Conservation (phyloP, 192 early-diverging fungal genomes). For the Backusella luteola region DNA sequence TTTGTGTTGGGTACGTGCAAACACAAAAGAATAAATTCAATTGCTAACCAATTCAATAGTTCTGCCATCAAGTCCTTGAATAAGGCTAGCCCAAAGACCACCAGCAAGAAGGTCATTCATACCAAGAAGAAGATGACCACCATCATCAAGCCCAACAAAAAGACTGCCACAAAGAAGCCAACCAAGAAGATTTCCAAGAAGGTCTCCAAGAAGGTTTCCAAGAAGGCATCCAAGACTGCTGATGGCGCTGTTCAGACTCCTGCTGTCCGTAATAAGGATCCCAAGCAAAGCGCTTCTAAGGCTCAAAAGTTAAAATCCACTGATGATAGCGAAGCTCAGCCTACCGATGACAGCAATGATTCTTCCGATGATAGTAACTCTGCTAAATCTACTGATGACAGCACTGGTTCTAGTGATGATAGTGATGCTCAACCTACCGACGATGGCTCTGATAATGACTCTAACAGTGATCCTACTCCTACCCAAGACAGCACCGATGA, state of each 20-base stretch:
- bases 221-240: neutral
- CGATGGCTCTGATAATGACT: neutral
- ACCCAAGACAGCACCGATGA: neutral
- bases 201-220: neutral
- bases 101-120: neutral
- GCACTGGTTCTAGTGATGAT: neutral
- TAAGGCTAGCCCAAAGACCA: neutral
- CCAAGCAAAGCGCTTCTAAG: neutral
- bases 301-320: neutral
- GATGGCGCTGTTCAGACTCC: neutral
- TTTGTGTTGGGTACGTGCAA: slow-evolving; percentile 2
- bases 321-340: neutral
- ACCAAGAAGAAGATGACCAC: slow-evolving; percentile 1
- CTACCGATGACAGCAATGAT: neutral
- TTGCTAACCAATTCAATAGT: neutral
- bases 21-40: neutral
- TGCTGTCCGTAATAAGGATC: neutral
- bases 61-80: neutral
- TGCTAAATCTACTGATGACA: neutral
- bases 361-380: neutral
- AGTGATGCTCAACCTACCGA: neutral
- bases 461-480: neutral
- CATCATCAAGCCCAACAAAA: slow-evolving; percentile 5
- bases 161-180: neutral
- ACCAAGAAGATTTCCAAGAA: neutral